Evolutionary conservation across 78 protist genomes (phyloP).

Genomic region (Guillardia theta): DNA sequence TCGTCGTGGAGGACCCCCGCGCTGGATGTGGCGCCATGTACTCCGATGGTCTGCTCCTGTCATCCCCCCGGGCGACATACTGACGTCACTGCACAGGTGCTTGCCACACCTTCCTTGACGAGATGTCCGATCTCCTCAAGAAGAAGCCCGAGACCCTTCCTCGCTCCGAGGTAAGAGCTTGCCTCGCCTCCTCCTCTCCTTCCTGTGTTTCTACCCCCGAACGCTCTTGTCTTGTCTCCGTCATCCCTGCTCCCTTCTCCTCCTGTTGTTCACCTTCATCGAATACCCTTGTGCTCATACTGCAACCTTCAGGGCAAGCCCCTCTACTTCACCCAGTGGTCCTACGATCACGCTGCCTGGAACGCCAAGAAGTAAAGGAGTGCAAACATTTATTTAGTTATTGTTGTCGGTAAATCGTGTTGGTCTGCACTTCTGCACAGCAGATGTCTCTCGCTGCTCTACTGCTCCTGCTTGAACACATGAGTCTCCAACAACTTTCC

Average conservation of each 20-base stretch:
- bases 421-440: no score
- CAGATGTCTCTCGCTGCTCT: no score
- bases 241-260: not conserved
- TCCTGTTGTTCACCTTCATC: not conserved
- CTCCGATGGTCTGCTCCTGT: not conserved
- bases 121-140: not conserved
- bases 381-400: no score
- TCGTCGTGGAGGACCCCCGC: not conserved
- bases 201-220: no score
- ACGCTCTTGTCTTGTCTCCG: not conserved
- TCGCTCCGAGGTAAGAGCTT: not conserved
- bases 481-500: not conserved
- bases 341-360: not conserved
- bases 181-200: not conserved
- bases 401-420: no score
- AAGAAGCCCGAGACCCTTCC: not conserved
- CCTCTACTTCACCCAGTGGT: not conserved
- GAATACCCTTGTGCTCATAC: not conserved
- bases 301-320: not conserved
- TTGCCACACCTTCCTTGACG: slow-evolving; percentile 27
- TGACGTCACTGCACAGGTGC: not conserved
- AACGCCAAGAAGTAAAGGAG: slow-evolving; percentile 7
- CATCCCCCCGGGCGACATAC: not conserved
- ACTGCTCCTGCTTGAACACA: not conserved
- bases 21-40: not conserved